phyloP scores from a whole-genome alignment of 169 alveolate genomes.

The Eimeria sp. region DNA sequence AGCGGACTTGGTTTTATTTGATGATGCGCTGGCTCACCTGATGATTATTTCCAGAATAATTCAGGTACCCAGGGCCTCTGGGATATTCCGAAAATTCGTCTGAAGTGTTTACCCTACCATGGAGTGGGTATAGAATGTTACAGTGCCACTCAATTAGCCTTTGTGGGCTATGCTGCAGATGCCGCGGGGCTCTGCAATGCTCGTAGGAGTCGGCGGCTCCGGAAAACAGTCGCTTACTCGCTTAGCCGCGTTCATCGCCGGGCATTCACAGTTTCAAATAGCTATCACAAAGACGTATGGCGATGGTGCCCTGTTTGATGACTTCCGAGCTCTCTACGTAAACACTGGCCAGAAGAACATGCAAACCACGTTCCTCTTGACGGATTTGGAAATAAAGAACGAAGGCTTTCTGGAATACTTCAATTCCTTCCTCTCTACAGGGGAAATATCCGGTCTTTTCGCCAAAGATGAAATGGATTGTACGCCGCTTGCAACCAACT shows the following conservation, averaged over 20 bases:
- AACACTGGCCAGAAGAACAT: conserved; percentile 95
- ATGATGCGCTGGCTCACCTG: conserved; percentile 97
- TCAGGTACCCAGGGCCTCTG: conserved; percentile 87
- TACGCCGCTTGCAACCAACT: conserved; percentile 36
- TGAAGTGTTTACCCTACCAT: neutral
- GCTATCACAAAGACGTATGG: conserved; percentile 95
- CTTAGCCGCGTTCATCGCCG: conserved; percentile 94
- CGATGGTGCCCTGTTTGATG: conserved; percentile 95
- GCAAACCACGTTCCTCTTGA: conserved; percentile 96
- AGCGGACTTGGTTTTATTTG: conserved; percentile 97
- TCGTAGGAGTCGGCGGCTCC: conserved; percentile 99
- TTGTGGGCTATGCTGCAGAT: conserved; percentile 87
- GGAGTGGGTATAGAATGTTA: neutral
- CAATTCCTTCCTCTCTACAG: conserved; percentile 96
- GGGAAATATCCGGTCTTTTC: conserved; percentile 97
- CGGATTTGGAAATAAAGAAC: conserved; percentile 97
- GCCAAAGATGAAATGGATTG: conserved; percentile 96
- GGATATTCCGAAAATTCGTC: neutral
- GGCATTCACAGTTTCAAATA: conserved; percentile 93
- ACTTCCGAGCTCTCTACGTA: conserved; percentile 93
- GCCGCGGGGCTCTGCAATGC: conserved; percentile 97
- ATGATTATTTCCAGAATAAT: conserved; percentile 96
- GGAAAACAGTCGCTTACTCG: conserved; percentile 98
- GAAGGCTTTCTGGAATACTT: conserved; percentile 97
- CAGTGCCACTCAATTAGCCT: conserved; percentile 77